Evolutionary conservation across 805 yeast genomes (phyloP).

Genomic region (Citeromyces matritensis): DNA sequence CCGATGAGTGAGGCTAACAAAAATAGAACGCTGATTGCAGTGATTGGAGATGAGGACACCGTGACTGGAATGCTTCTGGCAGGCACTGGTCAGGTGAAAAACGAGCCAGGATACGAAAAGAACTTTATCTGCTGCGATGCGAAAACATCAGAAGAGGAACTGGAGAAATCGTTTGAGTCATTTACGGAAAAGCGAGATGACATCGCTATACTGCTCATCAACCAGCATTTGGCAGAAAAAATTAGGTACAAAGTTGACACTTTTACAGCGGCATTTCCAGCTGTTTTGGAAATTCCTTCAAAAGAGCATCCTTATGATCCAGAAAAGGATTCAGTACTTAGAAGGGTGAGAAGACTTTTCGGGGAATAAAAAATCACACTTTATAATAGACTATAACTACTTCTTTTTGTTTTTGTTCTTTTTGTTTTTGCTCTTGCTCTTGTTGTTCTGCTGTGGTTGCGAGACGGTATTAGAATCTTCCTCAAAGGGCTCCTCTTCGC

Average conservation of each 20-base stretch:
- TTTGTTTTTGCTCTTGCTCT: slow-evolving; percentile 15
- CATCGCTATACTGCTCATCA: slow-evolving; percentile 83
- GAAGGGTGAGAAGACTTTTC: slow-evolving; percentile 87
- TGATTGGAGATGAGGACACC: slow-evolving; percentile 95
- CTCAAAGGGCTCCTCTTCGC: no score
- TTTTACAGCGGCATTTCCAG: slow-evolving; percentile 87
- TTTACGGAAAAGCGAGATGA: slow-evolving; percentile 71
- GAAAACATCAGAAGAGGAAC: slow-evolving; percentile 62
- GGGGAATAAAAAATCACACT: slow-evolving; percentile 46
- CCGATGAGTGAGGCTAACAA: slow-evolving; percentile 18
- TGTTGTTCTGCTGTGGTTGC: slow-evolving; percentile 2
- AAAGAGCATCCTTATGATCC: slow-evolving; percentile 99
- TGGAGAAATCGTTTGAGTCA: slow-evolving; percentile 58
- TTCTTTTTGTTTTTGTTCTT: slow-evolving; percentile 20
- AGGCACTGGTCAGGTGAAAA: slow-evolving; percentile 79
- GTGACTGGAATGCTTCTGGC: slow-evolving; percentile 93
- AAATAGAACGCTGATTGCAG: slow-evolving; percentile 78
- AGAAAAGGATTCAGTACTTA: slow-evolving; percentile 89
- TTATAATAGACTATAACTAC: slow-evolving; percentile 1
- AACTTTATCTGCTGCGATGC: slow-evolving; percentile 73
- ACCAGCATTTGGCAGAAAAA: slow-evolving; percentile 88
- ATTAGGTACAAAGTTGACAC: slow-evolving; percentile 74
- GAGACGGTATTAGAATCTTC: background rate
- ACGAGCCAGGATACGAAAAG: slow-evolving; percentile 48
- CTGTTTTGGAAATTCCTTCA: slow-evolving; percentile 91